Percentiles rank a stretch among this genome's conserved stretches.
phyloP scores from a whole-genome alignment of 768 basidiomycete genomes.

The Suillus discolor region DNA sequence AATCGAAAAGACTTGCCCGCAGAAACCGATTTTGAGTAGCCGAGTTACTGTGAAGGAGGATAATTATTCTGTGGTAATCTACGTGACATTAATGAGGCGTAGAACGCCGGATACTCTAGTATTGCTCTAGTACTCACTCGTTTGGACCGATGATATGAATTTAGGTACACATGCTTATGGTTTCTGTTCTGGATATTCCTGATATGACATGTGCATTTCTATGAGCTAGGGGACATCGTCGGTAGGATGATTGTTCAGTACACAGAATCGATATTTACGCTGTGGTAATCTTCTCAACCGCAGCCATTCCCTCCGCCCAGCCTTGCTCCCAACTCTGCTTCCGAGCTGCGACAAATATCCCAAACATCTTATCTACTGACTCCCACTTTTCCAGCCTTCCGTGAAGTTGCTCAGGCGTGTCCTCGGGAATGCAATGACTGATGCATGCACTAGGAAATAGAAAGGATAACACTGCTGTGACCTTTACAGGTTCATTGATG shows the following conservation, averaged over 20 bases:
- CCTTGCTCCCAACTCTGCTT: not conserved
- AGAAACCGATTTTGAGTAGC: not conserved
- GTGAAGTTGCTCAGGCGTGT: not conserved
- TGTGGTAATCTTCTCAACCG: not conserved
- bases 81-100: not conserved
- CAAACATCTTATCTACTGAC: not conserved
- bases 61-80: not conserved
- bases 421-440: not conserved
- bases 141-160: not conserved
- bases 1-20: not conserved
- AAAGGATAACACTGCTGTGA: not conserved
- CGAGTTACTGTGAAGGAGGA: not conserved
- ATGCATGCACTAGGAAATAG: not conserved
- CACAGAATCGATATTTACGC: not conserved
- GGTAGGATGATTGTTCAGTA: not conserved
- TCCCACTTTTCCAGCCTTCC: not conserved
- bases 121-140: not conserved
- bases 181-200: not conserved
- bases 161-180: not conserved
- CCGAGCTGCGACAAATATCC: not conserved
- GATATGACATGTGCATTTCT: not conserved
- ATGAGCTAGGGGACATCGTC: not conserved
- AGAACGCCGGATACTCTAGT: not conserved
- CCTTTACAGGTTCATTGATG: not conserved
- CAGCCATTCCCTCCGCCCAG: not conserved